These are phyloP conservation scores for Lecanicillium sp. DNA, from an alignment of 2,329 filamentous ascomycete genomes.

Conservation along the genomic window DNA sequence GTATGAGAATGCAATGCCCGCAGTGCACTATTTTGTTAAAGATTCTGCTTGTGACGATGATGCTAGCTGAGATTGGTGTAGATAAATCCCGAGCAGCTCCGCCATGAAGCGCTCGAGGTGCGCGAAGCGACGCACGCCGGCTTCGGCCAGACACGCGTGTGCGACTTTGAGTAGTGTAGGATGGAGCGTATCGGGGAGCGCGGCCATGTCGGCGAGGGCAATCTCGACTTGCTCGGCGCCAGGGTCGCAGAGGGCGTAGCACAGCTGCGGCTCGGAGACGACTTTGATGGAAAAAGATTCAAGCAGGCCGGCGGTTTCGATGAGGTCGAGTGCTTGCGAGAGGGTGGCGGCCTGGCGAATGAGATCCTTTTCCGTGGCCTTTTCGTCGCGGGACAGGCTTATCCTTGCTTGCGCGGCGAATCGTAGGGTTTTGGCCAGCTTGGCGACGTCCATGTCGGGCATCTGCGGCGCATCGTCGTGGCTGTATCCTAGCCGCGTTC, in stretches of 20 bases:
- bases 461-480: slow-evolving; percentile 17
- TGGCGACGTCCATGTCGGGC: slow-evolving; percentile 8
- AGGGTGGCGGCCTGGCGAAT: slow-evolving; percentile 2
- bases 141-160: slow-evolving; percentile 3
- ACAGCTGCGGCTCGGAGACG: background rate
- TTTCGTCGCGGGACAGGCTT: background rate
- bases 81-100: slow-evolving; percentile 12
- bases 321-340: slow-evolving; percentile 3
- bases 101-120: slow-evolving; percentile 10
- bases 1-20: too few relatives aligned
- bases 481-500: slow-evolving; percentile 39
- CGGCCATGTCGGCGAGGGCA: slow-evolving; percentile 7
- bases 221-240: slow-evolving; percentile 5
- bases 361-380: background rate
- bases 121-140: slow-evolving; percentile 7
- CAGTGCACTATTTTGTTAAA: slow-evolving; percentile 1
- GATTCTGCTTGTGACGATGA: slow-evolving; percentile 6
- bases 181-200: slow-evolving; percentile 1
- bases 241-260: slow-evolving; percentile 1
- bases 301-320: slow-evolving; percentile 9
- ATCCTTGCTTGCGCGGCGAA: background rate
- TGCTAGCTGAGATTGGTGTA: slow-evolving; percentile 9
- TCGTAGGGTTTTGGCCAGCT: background rate
- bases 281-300: slow-evolving; percentile 10
- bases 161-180: slow-evolving; percentile 3